Percentiles rank a stretch among this genome's conserved stretches.
phyloP scores from a whole-genome alignment of 2,329 filamentous ascomycete species.

The Fusarium subglutinans region DNA sequence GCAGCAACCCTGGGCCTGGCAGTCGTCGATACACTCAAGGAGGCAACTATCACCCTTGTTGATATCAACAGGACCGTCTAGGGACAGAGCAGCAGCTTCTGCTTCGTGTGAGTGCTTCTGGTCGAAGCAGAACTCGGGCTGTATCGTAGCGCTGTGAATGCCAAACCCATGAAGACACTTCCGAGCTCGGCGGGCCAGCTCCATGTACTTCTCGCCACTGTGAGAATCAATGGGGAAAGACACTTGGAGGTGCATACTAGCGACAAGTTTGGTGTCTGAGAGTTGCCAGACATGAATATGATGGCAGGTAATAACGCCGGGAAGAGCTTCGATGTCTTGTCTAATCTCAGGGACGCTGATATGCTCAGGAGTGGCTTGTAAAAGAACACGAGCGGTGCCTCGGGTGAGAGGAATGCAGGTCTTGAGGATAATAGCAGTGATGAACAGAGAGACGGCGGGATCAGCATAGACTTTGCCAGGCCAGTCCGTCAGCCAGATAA shows the following conservation, averaged over 20 bases:
- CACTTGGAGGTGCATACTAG: slow-evolving; percentile 92
- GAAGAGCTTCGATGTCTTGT: slow-evolving; percentile 86
- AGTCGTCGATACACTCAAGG: slow-evolving; percentile 57
- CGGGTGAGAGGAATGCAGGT: slow-evolving; percentile 82
- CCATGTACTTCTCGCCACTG: slow-evolving; percentile 86
- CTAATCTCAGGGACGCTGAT: slow-evolving; percentile 90
- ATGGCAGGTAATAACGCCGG: slow-evolving; percentile 89
- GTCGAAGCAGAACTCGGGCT: slow-evolving; percentile 83
- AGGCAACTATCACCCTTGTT: slow-evolving; percentile 54
- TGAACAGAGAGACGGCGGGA: slow-evolving; percentile 90
- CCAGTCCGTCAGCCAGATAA: slow-evolving; percentile 92
- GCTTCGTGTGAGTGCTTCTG: slow-evolving; percentile 53
- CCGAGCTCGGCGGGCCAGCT: slow-evolving; percentile 81
- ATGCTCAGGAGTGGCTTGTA: slow-evolving; percentile 92
- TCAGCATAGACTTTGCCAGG: slow-evolving; percentile 88
- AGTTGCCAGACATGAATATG: slow-evolving; percentile 98
- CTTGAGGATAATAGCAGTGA: slow-evolving; percentile 80
- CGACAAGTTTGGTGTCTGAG: slow-evolving; percentile 92
- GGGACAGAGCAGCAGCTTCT: slow-evolving; percentile 47
- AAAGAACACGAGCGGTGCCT: slow-evolving; percentile 84
- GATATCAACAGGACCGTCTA: slow-evolving; percentile 48
- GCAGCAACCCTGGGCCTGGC: slow-evolving; percentile 47
- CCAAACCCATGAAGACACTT: slow-evolving; percentile 94
- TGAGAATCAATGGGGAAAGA: slow-evolving; percentile 88
- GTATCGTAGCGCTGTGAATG: slow-evolving; percentile 96